Evolutionary conservation across 495 filamentous ascomycete genomes (phyloP), one percentile per base, ranked within the genome.

Genomic region (Hypomontagnella submonticulosa): DNA sequence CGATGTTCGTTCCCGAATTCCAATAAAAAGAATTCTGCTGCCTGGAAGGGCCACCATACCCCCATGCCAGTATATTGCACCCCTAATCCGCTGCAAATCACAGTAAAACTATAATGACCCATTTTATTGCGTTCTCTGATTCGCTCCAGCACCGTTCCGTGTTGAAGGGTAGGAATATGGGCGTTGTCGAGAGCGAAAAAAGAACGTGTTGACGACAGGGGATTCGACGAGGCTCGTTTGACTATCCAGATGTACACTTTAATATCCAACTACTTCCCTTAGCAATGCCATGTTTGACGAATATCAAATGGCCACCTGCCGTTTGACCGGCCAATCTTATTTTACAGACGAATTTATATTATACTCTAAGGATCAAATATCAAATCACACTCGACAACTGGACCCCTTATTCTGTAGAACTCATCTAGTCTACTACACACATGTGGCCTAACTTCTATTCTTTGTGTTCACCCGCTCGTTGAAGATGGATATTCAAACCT

Each of bases 401-500:
- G n/a, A 10, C 5, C 7, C 6, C 12, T 33, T 32, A 3, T 16
- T 33, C n/a, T 33, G 13, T 49, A 37, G 27, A 4, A 19, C 1
- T 12, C 8, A 18, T 4, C 15, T 16, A 50, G 33, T n/a, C 38
- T 23, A 27, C 37, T 4, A 9, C 4, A 27, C 33, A 16, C 49
- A 19, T 41, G 59, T 66, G 49, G 62, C 54, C 18, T 66, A 44
- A 49, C 2, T 34, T 23, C 13, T 18, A 15, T 53, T 18, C 18
- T 13, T 12, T 37, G 23, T 50, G 46, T 33, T 47, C 33, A 40
- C 33, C 13, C 38, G 12, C 34, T 54, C 43, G 11, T 15, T 42
- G n/a, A 57, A 42, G 6, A 70, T 70, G 62, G 34, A 50, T 30
- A 37, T 67, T 8, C 53, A 48, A 30, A 53, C 73, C 33, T 78